Percentiles rank a stretch among this genome's conserved stretches.
These are phyloP conservation scores for Elongisporangium prolatum DNA, from an alignment of 352 stramenopile species.

Conservation along the genomic window DNA sequence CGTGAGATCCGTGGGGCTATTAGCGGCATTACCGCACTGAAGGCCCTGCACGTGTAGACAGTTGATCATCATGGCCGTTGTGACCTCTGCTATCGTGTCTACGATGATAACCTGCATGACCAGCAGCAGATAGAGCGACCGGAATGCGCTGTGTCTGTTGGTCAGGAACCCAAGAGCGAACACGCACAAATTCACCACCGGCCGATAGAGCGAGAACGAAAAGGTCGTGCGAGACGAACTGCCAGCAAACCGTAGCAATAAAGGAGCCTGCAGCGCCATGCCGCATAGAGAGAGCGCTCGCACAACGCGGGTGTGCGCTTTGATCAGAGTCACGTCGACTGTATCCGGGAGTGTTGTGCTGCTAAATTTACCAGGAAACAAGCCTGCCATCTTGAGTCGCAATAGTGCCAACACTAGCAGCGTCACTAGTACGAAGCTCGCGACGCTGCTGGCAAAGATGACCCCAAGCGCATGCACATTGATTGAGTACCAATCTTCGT, in stretches of 20 bases:
- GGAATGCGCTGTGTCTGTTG: conserved; percentile 62
- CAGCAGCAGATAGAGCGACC: conserved; percentile 27
- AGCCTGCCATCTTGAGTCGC: conserved; percentile 17
- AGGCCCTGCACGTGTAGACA: conserved; percentile 34
- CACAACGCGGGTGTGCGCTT: conserved; percentile 42
- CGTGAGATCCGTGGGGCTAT: conserved; percentile 11
- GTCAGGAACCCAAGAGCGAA: conserved; percentile 65
- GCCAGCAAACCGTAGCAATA: conserved; percentile 18
- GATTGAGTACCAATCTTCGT: conserved; percentile 38
- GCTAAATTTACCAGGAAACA: conserved; percentile 5
- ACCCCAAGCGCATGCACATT: conserved; percentile 35
- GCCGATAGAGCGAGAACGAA: conserved; percentile 39
- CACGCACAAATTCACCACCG: conserved; percentile 35
- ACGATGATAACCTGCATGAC: conserved; percentile 33
- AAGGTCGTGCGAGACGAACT: conserved; percentile 14
- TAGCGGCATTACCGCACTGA: conserved; percentile 34
- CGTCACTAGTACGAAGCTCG: conserved; percentile 33
- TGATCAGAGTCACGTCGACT: conserved; percentile 52
- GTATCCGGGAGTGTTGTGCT: conserved; percentile 27
- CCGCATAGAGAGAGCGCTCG: conserved; percentile 38
- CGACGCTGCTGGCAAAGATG: conserved; percentile 27
- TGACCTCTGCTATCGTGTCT: conserved; percentile 49
- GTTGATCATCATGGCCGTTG: conserved; percentile 47
- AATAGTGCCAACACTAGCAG: conserved; percentile 21
- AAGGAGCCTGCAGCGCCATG: conserved; percentile 33